Conservation (phyloP, 805 yeast species). For the Lipomyces chichibuensis region DNA sequence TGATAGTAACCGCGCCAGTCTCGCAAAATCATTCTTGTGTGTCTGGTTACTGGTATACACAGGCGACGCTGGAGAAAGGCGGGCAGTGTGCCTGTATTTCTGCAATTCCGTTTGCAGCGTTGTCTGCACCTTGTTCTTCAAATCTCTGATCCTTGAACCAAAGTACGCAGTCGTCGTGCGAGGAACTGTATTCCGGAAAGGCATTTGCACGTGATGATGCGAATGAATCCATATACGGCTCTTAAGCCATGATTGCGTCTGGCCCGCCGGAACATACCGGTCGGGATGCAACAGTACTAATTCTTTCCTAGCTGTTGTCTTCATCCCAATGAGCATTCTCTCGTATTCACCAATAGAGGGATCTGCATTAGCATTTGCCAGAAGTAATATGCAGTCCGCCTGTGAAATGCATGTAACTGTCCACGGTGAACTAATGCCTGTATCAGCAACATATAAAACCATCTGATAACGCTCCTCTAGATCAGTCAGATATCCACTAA, state of each 20-base stretch:
- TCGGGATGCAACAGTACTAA: constrained; percentile 83
- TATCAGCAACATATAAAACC: constrained; percentile 87
- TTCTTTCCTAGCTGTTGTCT: constrained; percentile 86
- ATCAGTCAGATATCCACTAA: constrained; percentile 87
- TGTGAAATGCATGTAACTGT: constrained; percentile 89
- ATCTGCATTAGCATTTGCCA: constrained; percentile 79
- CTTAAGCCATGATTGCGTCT: constrained; percentile 82
- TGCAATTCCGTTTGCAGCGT: constrained; percentile 42
- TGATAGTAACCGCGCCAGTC: constrained; percentile 85
- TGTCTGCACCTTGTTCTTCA: constrained; percentile 43
- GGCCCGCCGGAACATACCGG: constrained; percentile 78
- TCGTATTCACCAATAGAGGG: constrained; percentile 87
- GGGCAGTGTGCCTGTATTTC: constrained; percentile 33
- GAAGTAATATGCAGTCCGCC: constrained; percentile 87
- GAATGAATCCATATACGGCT: constrained; percentile 87
- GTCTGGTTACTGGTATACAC: constrained; percentile 48
- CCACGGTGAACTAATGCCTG: constrained; percentile 83
- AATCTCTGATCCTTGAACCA: constrained; percentile 28
- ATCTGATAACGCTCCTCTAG: constrained; percentile 86
- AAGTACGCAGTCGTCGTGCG: constrained; percentile 25
- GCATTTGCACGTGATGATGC: constrained; percentile 89
- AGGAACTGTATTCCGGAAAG: constrained; percentile 37
- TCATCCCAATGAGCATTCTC: constrained; percentile 67
- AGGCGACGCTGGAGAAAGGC: constrained; percentile 29
- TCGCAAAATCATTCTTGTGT: constrained; percentile 84